Conservation (phyloP, 352 stramenopile genomes). For the Thalassiosira mediterranea region DNA sequence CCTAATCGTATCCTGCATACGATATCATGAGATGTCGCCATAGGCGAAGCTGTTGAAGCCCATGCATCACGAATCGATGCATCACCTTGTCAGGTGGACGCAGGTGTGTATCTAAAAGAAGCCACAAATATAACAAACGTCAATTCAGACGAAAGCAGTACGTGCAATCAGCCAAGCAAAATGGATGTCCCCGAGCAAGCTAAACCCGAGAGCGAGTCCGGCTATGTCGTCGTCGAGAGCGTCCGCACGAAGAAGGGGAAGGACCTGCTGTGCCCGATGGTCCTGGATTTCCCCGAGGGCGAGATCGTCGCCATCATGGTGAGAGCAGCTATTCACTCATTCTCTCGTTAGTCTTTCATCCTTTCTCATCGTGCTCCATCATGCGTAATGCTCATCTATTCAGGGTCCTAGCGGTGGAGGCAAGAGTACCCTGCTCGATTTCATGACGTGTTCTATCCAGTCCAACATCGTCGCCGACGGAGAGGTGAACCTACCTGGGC, state of each 20-base stretch:
- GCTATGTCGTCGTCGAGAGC: not conserved
- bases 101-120: no score
- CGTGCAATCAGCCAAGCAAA: no score
- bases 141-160: no score
- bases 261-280: not conserved
- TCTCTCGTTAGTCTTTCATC: not conserved
- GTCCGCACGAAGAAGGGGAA: constrained; percentile 1
- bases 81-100: no score
- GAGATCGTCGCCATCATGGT: constrained; percentile 1
- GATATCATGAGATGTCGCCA: no score
- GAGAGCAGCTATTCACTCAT: not conserved
- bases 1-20: no score
- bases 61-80: no score
- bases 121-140: no score
- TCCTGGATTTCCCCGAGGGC: not conserved
- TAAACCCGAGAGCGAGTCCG: not conserved
- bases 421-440: constrained; percentile 80
- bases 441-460: constrained; percentile 56
- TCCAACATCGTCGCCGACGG: constrained; percentile 20
- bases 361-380: not conserved
- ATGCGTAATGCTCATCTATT: not conserved
- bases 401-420: no score
- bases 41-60: no score
- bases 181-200: not conserved
- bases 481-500: constrained; percentile 4